Evolutionary conservation across 73 alveolate species (phyloP), one percentile per base, ranked within the genome.

Genomic region (Stentor roeselii): DNA sequence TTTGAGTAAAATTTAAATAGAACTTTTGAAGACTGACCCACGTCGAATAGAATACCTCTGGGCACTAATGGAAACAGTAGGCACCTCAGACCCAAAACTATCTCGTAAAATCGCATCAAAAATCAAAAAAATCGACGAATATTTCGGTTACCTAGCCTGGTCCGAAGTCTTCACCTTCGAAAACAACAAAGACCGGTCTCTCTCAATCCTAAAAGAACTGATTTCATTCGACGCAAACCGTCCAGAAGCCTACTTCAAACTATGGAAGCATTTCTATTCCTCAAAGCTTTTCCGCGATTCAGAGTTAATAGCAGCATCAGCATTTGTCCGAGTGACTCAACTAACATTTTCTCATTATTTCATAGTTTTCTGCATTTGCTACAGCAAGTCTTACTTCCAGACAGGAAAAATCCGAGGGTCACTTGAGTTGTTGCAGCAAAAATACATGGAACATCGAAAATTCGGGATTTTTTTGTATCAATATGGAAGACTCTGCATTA

Each of bases 141-240:
- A 90, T 60, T 21, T 80, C 2, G 95, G 95, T 31, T 90, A 90
- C 80, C 38, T 90, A 32, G 95, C 95, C n/a, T 90, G 92, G 90
- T 83, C 91, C 0, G 93, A 90, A 39, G 59, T 87, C 2, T 90
- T 87, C 32, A 59, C 75, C 35, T 34, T 31, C 21, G 83, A 78
- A 27, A 59, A 60, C 4, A 59, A 77, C 32, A 60, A 80, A 3
- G 84, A 77, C 27, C 60, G 50, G 31, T 92, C 88, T 15, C 59
- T 37, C 27, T 42, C 80, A 27, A 90, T 90, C 36, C 75, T 90
- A 1, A 77, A 59, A 34, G 95, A 86, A 50, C 60, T 90, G 58
- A 84, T 83, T 15, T 39, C 60, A 42, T 59, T 39, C 59, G 40
- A 83, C 30, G 85, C 89, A 0, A 37, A 60, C 59, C 35, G 77